Percentiles rank a stretch among this genome's conserved stretches.
Evolutionary conservation across 2,329 filamentous ascomycete genomes (phyloP).

Genomic region (Fulvia fulva): DNA sequence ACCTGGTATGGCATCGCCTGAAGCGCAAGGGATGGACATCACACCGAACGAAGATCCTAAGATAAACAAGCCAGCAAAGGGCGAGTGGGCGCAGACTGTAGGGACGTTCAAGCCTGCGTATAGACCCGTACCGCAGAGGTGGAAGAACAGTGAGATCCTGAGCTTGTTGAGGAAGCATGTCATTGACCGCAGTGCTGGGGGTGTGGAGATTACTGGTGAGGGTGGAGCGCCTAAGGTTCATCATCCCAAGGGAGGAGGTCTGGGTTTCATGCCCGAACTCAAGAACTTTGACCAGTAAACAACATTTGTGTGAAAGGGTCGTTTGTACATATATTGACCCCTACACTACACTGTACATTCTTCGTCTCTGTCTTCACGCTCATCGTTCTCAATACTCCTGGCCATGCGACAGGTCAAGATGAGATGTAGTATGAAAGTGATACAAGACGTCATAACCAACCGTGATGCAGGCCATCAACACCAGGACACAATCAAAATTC

Average conservation of each 20-base stretch:
- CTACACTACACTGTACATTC: not conserved
- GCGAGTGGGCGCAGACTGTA: slow-evolving; percentile 95
- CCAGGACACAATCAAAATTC: no score
- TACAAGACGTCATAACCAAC: no score
- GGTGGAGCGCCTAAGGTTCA: slow-evolving; percentile 28
- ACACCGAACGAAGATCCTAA: slow-evolving; percentile 8
- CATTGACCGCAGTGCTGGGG: slow-evolving; percentile 61
- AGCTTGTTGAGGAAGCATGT: slow-evolving; percentile 76
- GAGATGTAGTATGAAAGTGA: no score
- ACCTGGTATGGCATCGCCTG: slow-evolving; percentile 40
- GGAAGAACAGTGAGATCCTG: slow-evolving; percentile 79
- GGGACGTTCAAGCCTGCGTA: slow-evolving; percentile 93
- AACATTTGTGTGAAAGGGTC: not conserved
- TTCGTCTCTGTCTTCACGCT: not conserved
- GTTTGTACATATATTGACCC: slow-evolving; percentile 8
- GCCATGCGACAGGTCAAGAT: no score
- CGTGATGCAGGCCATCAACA: no score
- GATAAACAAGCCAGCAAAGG: slow-evolving; percentile 52
- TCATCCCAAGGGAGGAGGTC: slow-evolving; percentile 37
- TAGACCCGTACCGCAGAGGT: slow-evolving; percentile 79
- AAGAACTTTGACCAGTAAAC: slow-evolving; percentile 42
- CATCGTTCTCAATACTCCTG: no score
- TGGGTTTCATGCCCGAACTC: slow-evolving; percentile 51
- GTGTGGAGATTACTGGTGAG: slow-evolving; percentile 45
- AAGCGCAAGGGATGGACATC: slow-evolving; percentile 42